Percentiles rank a stretch among this genome's conserved stretches.
phyloP scores from a whole-genome alignment of 257 asterid genomes.

The Primulina tabacum region DNA sequence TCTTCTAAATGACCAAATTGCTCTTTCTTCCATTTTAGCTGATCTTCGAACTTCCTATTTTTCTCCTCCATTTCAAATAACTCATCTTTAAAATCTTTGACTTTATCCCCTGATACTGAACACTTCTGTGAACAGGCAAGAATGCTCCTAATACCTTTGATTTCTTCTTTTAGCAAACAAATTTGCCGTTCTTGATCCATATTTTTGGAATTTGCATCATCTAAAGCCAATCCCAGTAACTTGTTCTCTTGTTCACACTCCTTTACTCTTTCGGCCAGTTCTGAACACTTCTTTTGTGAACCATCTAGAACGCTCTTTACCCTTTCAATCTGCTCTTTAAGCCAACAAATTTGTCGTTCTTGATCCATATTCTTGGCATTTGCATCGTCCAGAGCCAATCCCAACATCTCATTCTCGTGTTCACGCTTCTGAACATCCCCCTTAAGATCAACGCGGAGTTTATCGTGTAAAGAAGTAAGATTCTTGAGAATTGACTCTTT shows the following conservation, averaged over 20 bases:
- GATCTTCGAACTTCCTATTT: slow-evolving; percentile 52
- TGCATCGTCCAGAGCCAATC: slow-evolving; percentile 65
- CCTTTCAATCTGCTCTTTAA: slow-evolving; percentile 56
- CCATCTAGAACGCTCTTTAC: slow-evolving; percentile 36
- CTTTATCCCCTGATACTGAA: slow-evolving; percentile 34
- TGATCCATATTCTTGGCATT: slow-evolving; percentile 50
- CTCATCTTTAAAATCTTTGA: slow-evolving; percentile 32
- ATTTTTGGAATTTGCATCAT: slow-evolving; percentile 55
- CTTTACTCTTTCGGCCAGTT: background rate
- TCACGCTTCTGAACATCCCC: slow-evolving; percentile 50
- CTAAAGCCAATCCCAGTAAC: slow-evolving; percentile 57
- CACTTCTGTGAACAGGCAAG: slow-evolving; percentile 24
- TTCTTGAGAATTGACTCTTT: slow-evolving; percentile 57
- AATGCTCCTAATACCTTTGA: slow-evolving; percentile 13
- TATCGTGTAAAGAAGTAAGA: slow-evolving; percentile 53
- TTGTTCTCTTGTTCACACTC: slow-evolving; percentile 58
- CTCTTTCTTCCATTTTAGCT: slow-evolving; percentile 89
- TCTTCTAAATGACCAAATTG: slow-evolving; percentile 77
- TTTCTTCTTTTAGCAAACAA: slow-evolving; percentile 44
- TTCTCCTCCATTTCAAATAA: slow-evolving; percentile 56
- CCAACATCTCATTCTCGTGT: slow-evolving; percentile 56
- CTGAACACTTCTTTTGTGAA: slow-evolving; percentile 35
- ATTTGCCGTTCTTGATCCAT: slow-evolving; percentile 52
- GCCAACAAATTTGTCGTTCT: slow-evolving; percentile 45
- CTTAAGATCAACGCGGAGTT: slow-evolving; percentile 50